Base-by-base conservation (phyloP, 116 monocot genomes). In the Phalaenopsis hybrid region DNA sequence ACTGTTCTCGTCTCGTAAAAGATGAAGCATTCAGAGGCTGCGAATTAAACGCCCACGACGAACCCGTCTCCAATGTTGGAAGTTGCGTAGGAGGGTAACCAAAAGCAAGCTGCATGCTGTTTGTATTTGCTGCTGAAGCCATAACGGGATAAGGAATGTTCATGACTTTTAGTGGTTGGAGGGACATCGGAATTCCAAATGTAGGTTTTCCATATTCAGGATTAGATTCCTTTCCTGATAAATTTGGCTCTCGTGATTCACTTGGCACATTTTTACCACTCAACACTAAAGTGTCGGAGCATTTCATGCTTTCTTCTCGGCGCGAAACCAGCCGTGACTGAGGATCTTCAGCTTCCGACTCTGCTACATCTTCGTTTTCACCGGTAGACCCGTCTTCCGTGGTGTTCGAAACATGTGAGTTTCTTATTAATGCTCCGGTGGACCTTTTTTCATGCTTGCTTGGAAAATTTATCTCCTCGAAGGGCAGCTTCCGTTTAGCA, bases 261-360 rank as follows among this genome's bases (percentile, higher is more conserved):
- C 37, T 57, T 31, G 65, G 12, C 45, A 65, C 77, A 79, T 59
- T 81, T 80, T 88, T 92, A 58, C 89, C 89, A 74, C 74, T 78
- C 50, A 76, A 58, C 34, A 85, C 91, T 6, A 84, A 52, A 57
- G 69, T 44, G 55, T 84, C 85, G 9, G 86, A 85, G 43, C 81
- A 76, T 80, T 90, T 87, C 44, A 84, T 20, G 79, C 82, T 87
- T 25, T 89, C 90, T 52, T 89, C 95, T 48, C 34, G 75, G 18
- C 82, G 83, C 57, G 89, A 82, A 65, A 82, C 85, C 80, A 89
- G 81, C 88, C 90, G 88, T 79, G 92, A 91, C 18, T 86, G 86
- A 57, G 94, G 90, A 18, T 90, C 97, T 68, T 93, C 97, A 18
- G 87, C 85, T 86, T 93, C 92, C 79, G 94, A 92, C 77, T 92